A percentile compares a stretch with the other conserved stretches of the same genome.
These are phyloP conservation scores for Salvia hispanica DNA, from an alignment of 257 asterid species.

Conservation along the genomic window DNA sequence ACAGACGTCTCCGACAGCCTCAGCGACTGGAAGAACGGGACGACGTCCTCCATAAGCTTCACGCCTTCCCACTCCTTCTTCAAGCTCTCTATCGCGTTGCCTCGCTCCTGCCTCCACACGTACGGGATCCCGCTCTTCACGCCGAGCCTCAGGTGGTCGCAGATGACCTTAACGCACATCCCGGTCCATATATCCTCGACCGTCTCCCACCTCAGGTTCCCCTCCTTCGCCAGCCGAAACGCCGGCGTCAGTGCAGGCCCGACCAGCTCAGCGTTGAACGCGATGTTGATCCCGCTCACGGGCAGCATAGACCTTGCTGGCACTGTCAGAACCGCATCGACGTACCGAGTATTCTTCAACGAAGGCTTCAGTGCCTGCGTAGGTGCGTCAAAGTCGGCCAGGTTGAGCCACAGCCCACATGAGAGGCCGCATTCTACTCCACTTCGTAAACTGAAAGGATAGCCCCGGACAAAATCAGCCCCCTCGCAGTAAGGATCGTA, in stretches of 20 bases:
- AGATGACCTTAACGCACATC: conserved; percentile 82
- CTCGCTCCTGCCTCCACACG: conserved; percentile 87
- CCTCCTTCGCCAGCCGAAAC: conserved; percentile 75
- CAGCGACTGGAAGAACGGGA: conserved; percentile 83
- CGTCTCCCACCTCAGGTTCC: conserved; percentile 89
- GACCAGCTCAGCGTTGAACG: conserved; percentile 64
- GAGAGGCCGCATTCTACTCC: conserved; percentile 90
- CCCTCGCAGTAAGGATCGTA: conserved; percentile 83
- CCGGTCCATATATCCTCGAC: conserved; percentile 90
- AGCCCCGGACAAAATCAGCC: conserved; percentile 89
- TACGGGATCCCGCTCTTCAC: conserved; percentile 92
- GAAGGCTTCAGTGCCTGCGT: conserved; percentile 80
- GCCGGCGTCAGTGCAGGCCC: conserved; percentile 87
- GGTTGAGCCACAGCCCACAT: conserved; percentile 88
- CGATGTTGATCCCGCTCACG: conserved; percentile 79
- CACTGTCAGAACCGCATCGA: conserved; percentile 84
- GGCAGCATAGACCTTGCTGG: conserved; percentile 75
- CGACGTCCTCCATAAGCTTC: conserved; percentile 83
- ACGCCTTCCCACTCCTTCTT: conserved; percentile 99
- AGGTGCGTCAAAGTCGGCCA: conserved; percentile 92
- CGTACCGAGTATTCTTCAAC: conserved; percentile 65
- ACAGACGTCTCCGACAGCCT: conserved; percentile 53
- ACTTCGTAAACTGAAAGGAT: conserved; percentile 84
- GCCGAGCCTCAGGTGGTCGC: conserved; percentile 79
- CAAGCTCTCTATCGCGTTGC: conserved; percentile 72